Evolutionary conservation across 164 flowering plant species (phyloP).

Genomic region (Vitis riparia): DNA sequence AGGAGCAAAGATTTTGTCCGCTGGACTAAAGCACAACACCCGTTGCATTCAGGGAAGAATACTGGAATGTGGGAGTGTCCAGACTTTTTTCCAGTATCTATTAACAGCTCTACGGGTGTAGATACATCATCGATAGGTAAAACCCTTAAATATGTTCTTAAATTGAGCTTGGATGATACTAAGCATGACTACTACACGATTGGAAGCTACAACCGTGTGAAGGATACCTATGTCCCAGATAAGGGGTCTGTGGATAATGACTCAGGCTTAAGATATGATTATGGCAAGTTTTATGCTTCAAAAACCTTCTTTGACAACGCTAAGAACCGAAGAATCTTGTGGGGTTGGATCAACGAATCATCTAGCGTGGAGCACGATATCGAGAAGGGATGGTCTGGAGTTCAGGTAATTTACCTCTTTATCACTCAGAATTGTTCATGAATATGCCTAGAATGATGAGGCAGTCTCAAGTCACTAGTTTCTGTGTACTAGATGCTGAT

Average conservation of each 20-base stretch:
- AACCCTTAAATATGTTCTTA: slow-evolving; percentile 45
- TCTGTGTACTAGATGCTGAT: background rate
- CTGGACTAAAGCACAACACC: slow-evolving; percentile 43
- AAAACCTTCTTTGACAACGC: slow-evolving; percentile 53
- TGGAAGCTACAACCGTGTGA: slow-evolving; percentile 33
- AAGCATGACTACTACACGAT: slow-evolving; percentile 41
- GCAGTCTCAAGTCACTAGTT: too few species aligned
- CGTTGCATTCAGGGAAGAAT: slow-evolving; percentile 33
- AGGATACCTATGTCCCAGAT: slow-evolving; percentile 37
- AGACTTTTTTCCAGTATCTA: slow-evolving; percentile 61
- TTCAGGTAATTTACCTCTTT: slow-evolving; percentile 38
- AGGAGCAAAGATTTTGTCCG: slow-evolving; percentile 50
- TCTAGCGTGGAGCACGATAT: slow-evolving; percentile 23
- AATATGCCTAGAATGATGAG: too few species aligned
- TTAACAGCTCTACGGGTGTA: slow-evolving; percentile 24
- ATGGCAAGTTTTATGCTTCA: slow-evolving; percentile 68
- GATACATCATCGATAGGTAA: slow-evolving; percentile 38
- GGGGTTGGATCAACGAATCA: slow-evolving; percentile 64
- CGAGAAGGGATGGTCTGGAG: slow-evolving; percentile 57
- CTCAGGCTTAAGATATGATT: slow-evolving; percentile 48
- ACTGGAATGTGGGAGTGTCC: slow-evolving; percentile 89
- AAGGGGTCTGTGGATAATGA: slow-evolving; percentile 24
- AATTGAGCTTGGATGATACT: slow-evolving; percentile 40
- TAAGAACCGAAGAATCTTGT: slow-evolving; percentile 45
- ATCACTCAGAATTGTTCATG: too few species aligned